Base-by-base conservation (phyloP, 495 filamentous ascomycete species). In the Penicillium egyptiacum region DNA sequence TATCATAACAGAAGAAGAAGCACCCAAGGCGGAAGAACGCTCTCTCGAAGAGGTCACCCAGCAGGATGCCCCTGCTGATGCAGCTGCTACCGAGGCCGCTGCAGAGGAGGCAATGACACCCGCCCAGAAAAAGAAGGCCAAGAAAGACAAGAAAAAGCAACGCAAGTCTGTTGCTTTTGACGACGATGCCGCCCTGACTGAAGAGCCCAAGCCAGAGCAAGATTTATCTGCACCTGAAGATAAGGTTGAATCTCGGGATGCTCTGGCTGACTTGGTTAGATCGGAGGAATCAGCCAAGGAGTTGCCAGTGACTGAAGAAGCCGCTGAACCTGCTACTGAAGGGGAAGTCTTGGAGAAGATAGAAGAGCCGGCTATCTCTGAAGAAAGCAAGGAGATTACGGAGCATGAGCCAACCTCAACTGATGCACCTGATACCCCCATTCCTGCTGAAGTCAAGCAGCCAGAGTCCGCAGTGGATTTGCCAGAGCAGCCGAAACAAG, bases 51-150 rank as follows among this genome's bases (percentile, higher is more conserved):
- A 41, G 10, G 7, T 16, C 14, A 28, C 9, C 2, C 35, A 19
- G 35, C 33, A 40, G 33, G 50, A 52, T 41, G 53, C 62, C 5
- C 26, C 37, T 30, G 12, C 50, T 22, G 50, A 55, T n/a, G 14
- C 23, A 19, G 30, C 19, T 30, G 42, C 33, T 23, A 12, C 43
- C 6, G 53, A 55, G n/a, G 8, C 28, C 17, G 42, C 14, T n/a
- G 26, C 3, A 22, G 53, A 46, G 72, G 72, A 56, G 69, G 73
- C 50, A 74, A 74, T 54, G 52, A 54, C 52, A 1, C 28, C 52
- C 10, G 41, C 52, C 6, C 41, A 54, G 19, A 54, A 46, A 17
- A 28, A 20, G 5, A 54, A 54, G 20, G 52, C 52, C 6, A 54
- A 54, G 20, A 54, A 54, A 61, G 61, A 61, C 25, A 67, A 64